phyloP scores from a whole-genome alignment of 2,329 filamentous ascomycete genomes.

The Sarocladiaceae sp. region DNA sequence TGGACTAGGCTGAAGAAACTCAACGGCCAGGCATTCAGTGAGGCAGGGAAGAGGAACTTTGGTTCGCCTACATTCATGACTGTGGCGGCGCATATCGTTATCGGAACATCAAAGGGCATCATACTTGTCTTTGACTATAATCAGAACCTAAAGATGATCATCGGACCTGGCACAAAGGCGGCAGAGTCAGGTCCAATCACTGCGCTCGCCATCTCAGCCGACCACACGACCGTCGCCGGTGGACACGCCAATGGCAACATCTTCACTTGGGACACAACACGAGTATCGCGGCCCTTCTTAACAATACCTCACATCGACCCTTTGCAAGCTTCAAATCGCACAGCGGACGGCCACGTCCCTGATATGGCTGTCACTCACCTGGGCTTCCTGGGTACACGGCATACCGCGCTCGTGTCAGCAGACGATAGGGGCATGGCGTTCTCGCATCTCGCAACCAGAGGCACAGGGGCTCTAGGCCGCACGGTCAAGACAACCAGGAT shows the following conservation, averaged over 20 bases:
- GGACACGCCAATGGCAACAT: constrained; percentile 89
- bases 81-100: constrained; percentile 80
- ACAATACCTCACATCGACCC: constrained; percentile 74
- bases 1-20: constrained; percentile 94
- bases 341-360: constrained; percentile 76
- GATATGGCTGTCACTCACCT: constrained; percentile 79
- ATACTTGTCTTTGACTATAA: constrained; percentile 97
- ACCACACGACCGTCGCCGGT: constrained; percentile 86
- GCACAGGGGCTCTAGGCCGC: constrained; percentile 79
- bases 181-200: constrained; percentile 87
- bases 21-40: constrained; percentile 85
- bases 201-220: constrained; percentile 83
- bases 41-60: constrained; percentile 87
- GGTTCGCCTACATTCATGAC: constrained; percentile 85
- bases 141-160: constrained; percentile 89
- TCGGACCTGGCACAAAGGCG: constrained; percentile 90
- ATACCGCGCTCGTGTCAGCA: constrained; percentile 91
- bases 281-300: constrained; percentile 81
- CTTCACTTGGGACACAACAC: constrained; percentile 91
- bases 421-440: constrained; percentile 97
- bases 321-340: constrained; percentile 59
- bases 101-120: constrained; percentile 92
- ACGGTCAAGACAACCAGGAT: constrained; percentile 88
- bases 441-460: constrained; percentile 89
- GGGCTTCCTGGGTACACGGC: constrained; percentile 90